These are phyloP conservation scores for Scutellaria barbata DNA, from an alignment of 257 asterid genomes.

Conservation along the genomic window DNA sequence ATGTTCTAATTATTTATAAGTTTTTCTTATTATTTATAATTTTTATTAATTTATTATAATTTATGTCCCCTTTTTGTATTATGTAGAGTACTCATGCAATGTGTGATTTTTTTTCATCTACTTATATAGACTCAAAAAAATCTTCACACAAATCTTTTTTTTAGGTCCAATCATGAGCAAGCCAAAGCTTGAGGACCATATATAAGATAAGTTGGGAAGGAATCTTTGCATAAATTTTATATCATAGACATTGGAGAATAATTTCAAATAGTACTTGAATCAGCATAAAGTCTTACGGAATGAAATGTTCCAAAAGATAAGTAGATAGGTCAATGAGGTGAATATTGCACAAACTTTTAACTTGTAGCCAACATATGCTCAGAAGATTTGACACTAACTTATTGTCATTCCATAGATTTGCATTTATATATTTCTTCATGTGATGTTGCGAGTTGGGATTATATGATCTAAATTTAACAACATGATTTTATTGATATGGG, in stretches of 20 bases:
- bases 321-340: conserved; percentile 48
- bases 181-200: conserved; percentile 26
- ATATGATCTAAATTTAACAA: too few relatives aligned
- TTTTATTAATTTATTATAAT: too few relatives aligned
- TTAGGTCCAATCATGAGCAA: conserved; percentile 36
- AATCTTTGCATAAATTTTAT: conserved; percentile 39
- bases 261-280: conserved; percentile 44
- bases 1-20: too few relatives aligned
- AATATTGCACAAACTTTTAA: conserved; percentile 31
- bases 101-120: too few relatives aligned
- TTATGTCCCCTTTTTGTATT: too few relatives aligned
- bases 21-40: too few relatives aligned
- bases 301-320: conserved; percentile 73
- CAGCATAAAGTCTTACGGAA: conserved; percentile 32
- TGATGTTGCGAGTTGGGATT: too few relatives aligned
- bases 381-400: conserved; percentile 36
- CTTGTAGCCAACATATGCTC: conserved; percentile 38
- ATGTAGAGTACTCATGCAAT: too few relatives aligned
- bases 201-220: conserved; percentile 26
- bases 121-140: too few relatives aligned
- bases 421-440: too few relatives aligned
- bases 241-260: conserved; percentile 27
- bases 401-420: conserved; percentile 12
- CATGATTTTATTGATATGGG: too few relatives aligned
- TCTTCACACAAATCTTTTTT: too few relatives aligned